Evolutionary conservation across 176 grass and related monocot genomes (phyloP), one percentile per base, ranked within the genome.

Genomic region (Metroxylon sagu): DNA sequence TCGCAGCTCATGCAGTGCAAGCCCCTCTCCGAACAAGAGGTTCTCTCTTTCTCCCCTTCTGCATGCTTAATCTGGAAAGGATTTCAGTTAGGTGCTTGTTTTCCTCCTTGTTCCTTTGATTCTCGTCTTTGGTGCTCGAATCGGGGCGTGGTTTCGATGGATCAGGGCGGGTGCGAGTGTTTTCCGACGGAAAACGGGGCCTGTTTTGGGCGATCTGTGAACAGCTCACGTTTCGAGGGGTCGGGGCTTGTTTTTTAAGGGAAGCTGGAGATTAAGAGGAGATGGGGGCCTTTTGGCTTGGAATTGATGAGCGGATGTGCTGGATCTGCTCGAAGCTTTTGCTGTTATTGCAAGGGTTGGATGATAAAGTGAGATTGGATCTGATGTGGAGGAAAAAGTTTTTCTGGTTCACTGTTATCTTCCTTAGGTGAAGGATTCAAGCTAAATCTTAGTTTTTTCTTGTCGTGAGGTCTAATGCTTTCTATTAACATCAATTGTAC

Each of bases 1-100:
- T 78, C 80, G 78, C 81, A 85, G 29, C 87, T 97, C 57, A 88
- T 91, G 93, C 93, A 97, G 85, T 97, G 93, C 93, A 97, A 88
- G 79, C 93, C 87, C 23, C 84, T 97, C 51, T 73, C 87, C 25
- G 93, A 97, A 59, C 72, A 79, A 59, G 93, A 97, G 93, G 92
- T 91, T 56, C 50, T 4, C 12, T 75, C 30, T 39, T 18, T 59
- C 52, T 26, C 28, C 16, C 7, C 27, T 70, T 17, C 23, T 19
- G 65, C 5, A 14, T 59, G 14, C 19, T 49, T 16, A 8, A 52
- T 26, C 50, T 59, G 26, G 14, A 16, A 43, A 39, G 35, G 35
- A 43, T 52, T 18, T 14, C 2, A 16, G 16, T 39, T 17, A 55
- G 39, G 26, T 17, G 0, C 57, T 12, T 25, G 35, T 12, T 43